Evolutionary conservation across 495 filamentous ascomycete genomes (phyloP), one percentile per base, ranked within the genome.

Genomic region (Astrothelium macrocarpum): DNA sequence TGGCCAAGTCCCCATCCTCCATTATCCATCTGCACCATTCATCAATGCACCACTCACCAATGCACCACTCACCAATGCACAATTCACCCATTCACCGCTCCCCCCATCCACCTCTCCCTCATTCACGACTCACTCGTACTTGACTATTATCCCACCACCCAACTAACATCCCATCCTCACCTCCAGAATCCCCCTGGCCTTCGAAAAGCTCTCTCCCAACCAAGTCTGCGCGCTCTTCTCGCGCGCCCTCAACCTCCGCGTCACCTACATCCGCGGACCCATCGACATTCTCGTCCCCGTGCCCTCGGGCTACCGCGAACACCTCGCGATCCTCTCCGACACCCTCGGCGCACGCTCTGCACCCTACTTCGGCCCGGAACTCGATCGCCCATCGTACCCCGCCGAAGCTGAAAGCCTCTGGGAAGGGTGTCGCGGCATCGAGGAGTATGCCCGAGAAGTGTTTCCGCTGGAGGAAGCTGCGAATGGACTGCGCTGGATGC

Each of bases 371-470:
- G 86, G 86, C 9, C 84, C 85, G 0, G 80, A 81, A 36, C 76
- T 85, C 62, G 76, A 81, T 61, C 49, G 49, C 2, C 49, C 49
- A 25, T 28, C 23, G 5, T 80, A 88, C 75, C 89, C 91, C 2
- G 79, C 82, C 32, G 84, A 90, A 61, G 87, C 91, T 10, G 76
- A 90, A 62, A 80, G 86, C 65, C 75, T 97, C 49, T 97, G 94
- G 94, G 88, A 95, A 69, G 94, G 93, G 4, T 89, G 88, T 71
- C 81, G 94, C 43, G 88, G 91, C 42, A 83, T 98, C 72, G 91
- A 97, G 70, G 94, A 97, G 73, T 98, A 97, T 74, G 94, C 93
- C 31, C 82, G 90, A 25, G 94, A 98, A 70, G 91, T 95, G 0
- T 98, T 97, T 70, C 91, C 91, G 0, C 79, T 96, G 2, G 94